Evolutionary conservation across 257 asterid genomes (phyloP), one percentile per base, ranked within the genome.

Genomic region (Solanum appendiculatum): DNA sequence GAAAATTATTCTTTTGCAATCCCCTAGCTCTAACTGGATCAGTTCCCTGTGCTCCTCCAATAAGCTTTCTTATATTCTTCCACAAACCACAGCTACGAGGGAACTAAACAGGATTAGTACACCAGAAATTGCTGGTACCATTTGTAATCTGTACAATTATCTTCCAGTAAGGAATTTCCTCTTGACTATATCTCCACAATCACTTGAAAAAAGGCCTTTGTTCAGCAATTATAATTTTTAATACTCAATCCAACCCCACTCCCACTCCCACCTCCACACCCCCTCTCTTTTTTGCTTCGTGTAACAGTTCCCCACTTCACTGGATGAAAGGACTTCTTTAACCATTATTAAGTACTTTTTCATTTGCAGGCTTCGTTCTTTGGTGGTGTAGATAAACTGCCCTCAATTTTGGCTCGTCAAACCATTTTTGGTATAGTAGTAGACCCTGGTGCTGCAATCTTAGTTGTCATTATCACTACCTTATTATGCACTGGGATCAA

Each of bases 381-480:
- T 86, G 91, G 92, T 80, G 92, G 91, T 74, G 87, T 58, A 81
- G 92, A 90, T 64, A 88, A 87, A 82, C 88, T 90, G 73, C 91
- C 92, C 20, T 64, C 82, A 58, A 44, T 88, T 58, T 86, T 90
- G 81, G 88, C 90, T 63, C 91, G 89, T 51, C 91, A 85, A 64
- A 88, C 87, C 33, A 68, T 90, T 51, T 84, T 31, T 54, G 92
- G 91, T 31, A 75, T 90, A 74, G 34, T 88, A 48, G 89, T 90
- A 40, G 91, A 90, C 78, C 92, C 92, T 21, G 85, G 91, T 90
- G 92, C 92, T 58, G 91, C 92, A 87, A 58, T 90, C 64, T 69
- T 90, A 87, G 92, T 90, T 87, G 81, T 89, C 64, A 29, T 90
- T 64, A 74, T 87, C 39, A 90, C 92, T 21, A 86, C 87, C 29